Evolutionary conservation across 2,329 filamentous ascomycete genomes (phyloP), one percentile per base, ranked within the genome.

Genomic region (Nothopassalora personata): DNA sequence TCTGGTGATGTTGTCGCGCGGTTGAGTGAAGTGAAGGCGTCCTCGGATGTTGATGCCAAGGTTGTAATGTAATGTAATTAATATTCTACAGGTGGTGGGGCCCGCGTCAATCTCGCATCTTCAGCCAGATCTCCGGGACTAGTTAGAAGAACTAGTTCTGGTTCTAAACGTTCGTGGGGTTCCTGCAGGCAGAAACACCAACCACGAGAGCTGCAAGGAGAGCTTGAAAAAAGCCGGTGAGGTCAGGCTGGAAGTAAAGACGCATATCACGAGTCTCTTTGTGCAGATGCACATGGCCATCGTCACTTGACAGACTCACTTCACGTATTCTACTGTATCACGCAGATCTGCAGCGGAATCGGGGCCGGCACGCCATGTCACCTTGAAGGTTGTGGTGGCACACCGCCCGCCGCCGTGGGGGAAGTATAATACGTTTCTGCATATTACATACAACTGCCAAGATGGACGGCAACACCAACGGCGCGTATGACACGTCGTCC

Each of bases 391-490:
- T 13, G 36, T n/a, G 18, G 36, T 43, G 36, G 36, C 36, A 43
- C 36, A 43, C 36, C 36, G 13, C 36, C 36, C 15, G 36, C 15
- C n/a, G n/a, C 31, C 31, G 8, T 34, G 31, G n/a, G 1, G 39
- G 18, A 43, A 5, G 39, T n/a, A 15, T 23, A 23, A 23, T 23
- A 23, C 23, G 23, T 18, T n/a, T 43, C 39, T 43, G 39, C 39
- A 43, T 8, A 18, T 15, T 3, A 43, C 39, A 4, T 23, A 23
- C 4, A 4, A n/a, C n/a, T 7, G 39, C 33, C 31, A 58, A 23
- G 28, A 63, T 65, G 63, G 58, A 63, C 45, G 60, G 57, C 54
- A 50, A 45, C 18, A 18, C 31, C 28, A 60, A 59, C 34, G 58
- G 56, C 56, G 57, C 60, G 45, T 63, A 67, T 51, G 55, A 62